Base-by-base conservation (phyloP, 768 basidiomycete species). In the Cyclocybe aegerita region DNA sequence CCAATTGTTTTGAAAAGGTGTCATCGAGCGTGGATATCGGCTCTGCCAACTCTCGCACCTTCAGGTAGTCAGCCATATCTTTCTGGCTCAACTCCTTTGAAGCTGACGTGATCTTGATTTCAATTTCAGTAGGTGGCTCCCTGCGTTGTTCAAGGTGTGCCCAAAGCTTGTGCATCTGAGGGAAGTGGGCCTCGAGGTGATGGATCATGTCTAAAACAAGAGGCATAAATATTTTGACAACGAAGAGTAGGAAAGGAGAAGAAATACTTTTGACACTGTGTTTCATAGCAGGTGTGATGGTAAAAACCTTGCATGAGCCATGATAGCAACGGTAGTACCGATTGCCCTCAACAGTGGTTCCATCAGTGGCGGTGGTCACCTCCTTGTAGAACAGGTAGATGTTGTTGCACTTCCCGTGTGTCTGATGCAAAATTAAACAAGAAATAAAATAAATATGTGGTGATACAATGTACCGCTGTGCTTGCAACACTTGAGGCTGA, bases 291-390 rank as follows among this genome's bases (percentile, higher is more conserved):
- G 39, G 45, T 0, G 59, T 30, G 33, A 48, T 16, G 17, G 43
- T 59, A 16, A 56, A 49, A 9, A 50, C 54, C 39, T 56, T 53
- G 4, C 43, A 48, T 7, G 54, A 52, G 4, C 64, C 64, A 32
- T 60, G 58, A 11, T 17, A 46, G 43, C 60, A 66, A 30, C 55
- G 39, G 45, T 58, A 64, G 40, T 65, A 54, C 31, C 43, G 53
- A 35, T 46, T 30, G 16, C 56, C 58, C 12, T 16, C 33, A 31
- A 14, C 16, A n/a, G 38, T 10, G 0, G 31, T 41, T 0, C 56
- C 58, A 23, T 52, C 23, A 12, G 31, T 10, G 34, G 52, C 43
- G 4, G 5, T 7, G 1, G 37, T 17, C 14, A 55, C 44, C 4
- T 35, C 10, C 46, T 62, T 53, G 32, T 49, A 64, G 41, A 56